A percentile compares a stretch with the other conserved stretches of the same genome.
Conservation (phyloP, 2,329 filamentous ascomycete genomes). For the Periconia digitata region DNA sequence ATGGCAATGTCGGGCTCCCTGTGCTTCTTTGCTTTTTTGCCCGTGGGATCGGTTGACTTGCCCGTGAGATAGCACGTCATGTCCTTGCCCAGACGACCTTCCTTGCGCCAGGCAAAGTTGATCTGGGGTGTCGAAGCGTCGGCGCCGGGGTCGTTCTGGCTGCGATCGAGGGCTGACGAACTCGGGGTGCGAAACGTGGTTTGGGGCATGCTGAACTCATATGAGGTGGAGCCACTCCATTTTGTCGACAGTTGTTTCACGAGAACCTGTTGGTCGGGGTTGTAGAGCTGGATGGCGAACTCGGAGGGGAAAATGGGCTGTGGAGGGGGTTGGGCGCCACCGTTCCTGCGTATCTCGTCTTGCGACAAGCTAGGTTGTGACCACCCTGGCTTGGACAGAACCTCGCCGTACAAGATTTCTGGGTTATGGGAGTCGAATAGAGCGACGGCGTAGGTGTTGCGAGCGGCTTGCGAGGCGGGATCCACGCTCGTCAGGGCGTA, state of each 20-base stretch:
- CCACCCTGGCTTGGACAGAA: constrained; percentile 83
- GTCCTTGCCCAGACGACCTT: constrained; percentile 82
- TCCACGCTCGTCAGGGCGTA: constrained; percentile 81
- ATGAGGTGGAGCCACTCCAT: constrained; percentile 78
- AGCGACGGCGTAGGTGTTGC: constrained; percentile 83
- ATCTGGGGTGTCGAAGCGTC: constrained; percentile 66
- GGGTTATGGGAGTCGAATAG: constrained; percentile 80
- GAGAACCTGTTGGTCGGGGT: constrained; percentile 80
- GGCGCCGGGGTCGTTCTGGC: constrained; percentile 61
- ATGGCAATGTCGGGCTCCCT: constrained; percentile 95
- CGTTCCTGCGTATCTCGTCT: constrained; percentile 73
- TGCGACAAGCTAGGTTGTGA: constrained; percentile 78
- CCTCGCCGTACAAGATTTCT: constrained; percentile 84
- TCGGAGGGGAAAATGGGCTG: constrained; percentile 73
- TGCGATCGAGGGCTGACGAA: constrained; percentile 74
- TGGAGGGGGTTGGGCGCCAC: constrained; percentile 65
- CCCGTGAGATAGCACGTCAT: constrained; percentile 87
- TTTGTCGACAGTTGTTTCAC: constrained; percentile 72
- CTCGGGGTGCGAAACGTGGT: constrained; percentile 82
- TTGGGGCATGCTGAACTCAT: constrained; percentile 92
- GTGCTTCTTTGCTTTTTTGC: constrained; percentile 66
- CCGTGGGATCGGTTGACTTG: constrained; percentile 65
- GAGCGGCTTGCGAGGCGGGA: constrained; percentile 67
- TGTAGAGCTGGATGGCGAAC: constrained; percentile 88
- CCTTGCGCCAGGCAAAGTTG: constrained; percentile 85